phyloP scores from a whole-genome alignment of 352 stramenopile genomes.

The Globisporangium ultimum region DNA sequence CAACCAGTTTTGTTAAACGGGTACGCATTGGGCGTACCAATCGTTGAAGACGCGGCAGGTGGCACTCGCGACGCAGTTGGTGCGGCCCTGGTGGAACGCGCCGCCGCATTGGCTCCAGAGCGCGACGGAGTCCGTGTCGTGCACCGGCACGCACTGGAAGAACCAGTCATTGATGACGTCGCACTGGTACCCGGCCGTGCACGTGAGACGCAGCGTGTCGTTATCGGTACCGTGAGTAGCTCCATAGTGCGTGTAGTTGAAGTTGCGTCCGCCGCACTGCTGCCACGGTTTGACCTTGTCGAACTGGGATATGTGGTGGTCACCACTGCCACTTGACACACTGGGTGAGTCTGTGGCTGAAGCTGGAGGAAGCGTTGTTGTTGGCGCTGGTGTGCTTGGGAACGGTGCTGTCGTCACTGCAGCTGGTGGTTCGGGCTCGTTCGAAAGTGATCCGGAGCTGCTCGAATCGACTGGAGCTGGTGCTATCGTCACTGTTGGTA shows the following conservation, averaged over 20 bases:
- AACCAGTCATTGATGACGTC: conserved; percentile 33
- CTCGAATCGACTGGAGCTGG: background rate
- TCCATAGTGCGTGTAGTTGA: conserved; percentile 30
- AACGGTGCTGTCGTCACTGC: background rate
- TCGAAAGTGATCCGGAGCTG: background rate
- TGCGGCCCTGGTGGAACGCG: conserved; percentile 10
- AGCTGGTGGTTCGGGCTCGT: background rate
- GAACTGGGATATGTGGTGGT: conserved; percentile 7
- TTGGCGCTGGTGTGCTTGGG: background rate
- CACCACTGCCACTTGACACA: background rate
- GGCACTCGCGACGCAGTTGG: conserved; percentile 18
- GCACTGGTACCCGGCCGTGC: conserved; percentile 23
- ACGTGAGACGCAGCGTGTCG: conserved; percentile 12
- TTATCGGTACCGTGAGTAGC: conserved; percentile 1
- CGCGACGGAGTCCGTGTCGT: conserved; percentile 10
- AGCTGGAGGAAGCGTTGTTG: too few relatives aligned
- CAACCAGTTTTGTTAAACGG: conserved; percentile 3
- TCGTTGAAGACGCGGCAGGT: conserved; percentile 28
- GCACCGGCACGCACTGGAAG: conserved; percentile 26
- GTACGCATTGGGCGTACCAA: conserved; percentile 52
- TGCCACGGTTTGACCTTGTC: conserved; percentile 16
- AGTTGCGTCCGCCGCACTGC: conserved; percentile 25
- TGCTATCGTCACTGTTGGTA: background rate
- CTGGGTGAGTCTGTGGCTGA: background rate
- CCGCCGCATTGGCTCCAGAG: conserved; percentile 29